Evolutionary conservation across 2,329 filamentous ascomycete genomes (phyloP).

Genomic region (Penicillium palitans): DNA sequence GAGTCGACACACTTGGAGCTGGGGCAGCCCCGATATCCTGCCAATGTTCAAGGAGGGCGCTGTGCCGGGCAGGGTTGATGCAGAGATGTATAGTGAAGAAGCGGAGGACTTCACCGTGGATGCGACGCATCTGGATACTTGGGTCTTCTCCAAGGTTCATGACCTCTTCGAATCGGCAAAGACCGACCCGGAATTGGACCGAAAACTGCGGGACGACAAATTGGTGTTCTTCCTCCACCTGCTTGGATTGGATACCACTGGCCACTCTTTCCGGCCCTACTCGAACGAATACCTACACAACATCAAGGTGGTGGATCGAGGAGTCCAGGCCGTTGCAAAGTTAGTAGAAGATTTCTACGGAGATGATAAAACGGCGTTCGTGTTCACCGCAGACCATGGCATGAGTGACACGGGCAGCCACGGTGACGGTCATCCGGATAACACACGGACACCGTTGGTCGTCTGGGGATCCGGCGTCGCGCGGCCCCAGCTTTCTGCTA

Average conservation of each 20-base stretch:
- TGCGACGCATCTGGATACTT: slow-evolving; percentile 77
- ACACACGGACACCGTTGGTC: slow-evolving; percentile 90
- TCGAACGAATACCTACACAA: slow-evolving; percentile 95
- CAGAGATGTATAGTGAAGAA: slow-evolving; percentile 79
- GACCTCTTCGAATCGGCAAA: slow-evolving; percentile 78
- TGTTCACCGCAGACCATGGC: slow-evolving; percentile 97
- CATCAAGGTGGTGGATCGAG: slow-evolving; percentile 88
- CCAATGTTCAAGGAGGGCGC: slow-evolving; percentile 98
- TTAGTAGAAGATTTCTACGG: slow-evolving; percentile 83
- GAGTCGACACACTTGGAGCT: slow-evolving; percentile 96
- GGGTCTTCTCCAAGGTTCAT: slow-evolving; percentile 95
- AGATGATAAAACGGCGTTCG: slow-evolving; percentile 82
- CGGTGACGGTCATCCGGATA: slow-evolving; percentile 95
- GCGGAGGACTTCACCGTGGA: slow-evolving; percentile 87
- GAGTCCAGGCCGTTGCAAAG: slow-evolving; percentile 78
- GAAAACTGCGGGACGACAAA: slow-evolving; percentile 75
- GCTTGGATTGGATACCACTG: slow-evolving; percentile 85
- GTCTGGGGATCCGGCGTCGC: slow-evolving; percentile 92
- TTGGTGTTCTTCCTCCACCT: slow-evolving; percentile 94
- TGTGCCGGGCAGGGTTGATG: slow-evolving; percentile 79
- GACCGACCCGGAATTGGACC: slow-evolving; percentile 72
- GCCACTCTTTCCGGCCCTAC: slow-evolving; percentile 83
- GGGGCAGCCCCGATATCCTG: slow-evolving; percentile 96
- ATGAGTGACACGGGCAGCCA: slow-evolving; percentile 99
- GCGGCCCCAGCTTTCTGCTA: slow-evolving; percentile 61